Percentiles rank a stretch among this genome's conserved stretches.
These are phyloP conservation scores for Aspergillus niger DNA, from an alignment of 2,329 filamentous ascomycete genomes.

Conservation along the genomic window DNA sequence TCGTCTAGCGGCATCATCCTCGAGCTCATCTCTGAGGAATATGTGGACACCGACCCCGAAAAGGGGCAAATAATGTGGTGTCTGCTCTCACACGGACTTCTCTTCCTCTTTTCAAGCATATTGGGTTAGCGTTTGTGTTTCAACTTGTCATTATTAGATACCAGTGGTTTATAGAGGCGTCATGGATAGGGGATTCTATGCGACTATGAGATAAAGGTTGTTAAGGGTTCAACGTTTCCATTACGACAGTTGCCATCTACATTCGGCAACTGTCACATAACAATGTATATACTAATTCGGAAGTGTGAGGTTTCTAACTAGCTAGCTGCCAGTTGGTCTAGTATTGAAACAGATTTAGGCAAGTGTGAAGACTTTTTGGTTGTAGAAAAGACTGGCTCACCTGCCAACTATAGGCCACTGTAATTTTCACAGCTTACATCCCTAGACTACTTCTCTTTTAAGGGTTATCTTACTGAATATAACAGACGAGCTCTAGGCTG, in stretches of 20 bases:
- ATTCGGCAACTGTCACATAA: not conserved
- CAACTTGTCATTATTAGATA: slow-evolving; percentile 1
- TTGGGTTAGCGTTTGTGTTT: not conserved
- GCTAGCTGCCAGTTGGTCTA: too few species aligned
- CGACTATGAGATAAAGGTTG: not conserved
- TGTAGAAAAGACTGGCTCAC: too few species aligned
- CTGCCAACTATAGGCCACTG: too few species aligned
- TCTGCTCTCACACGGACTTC: not conserved
- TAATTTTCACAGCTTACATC: too few species aligned
- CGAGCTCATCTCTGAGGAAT: slow-evolving; percentile 32
- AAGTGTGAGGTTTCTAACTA: too few species aligned
- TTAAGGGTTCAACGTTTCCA: not conserved
- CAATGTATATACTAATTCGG: too few species aligned
- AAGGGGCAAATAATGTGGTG: slow-evolving; percentile 24
- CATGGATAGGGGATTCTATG: not conserved
- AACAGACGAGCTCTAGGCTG: not conserved
- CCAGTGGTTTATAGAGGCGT: not conserved
- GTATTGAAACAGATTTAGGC: too few species aligned
- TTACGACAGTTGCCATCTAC: not conserved
- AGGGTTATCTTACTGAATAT: too few species aligned
- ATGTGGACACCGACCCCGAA: slow-evolving; percentile 45
- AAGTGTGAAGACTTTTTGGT: too few species aligned
- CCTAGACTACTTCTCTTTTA: too few species aligned
- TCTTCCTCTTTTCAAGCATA: not conserved
- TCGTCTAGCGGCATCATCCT: slow-evolving; percentile 11